These are phyloP conservation scores for Paramecium pentaurelia DNA, from an alignment of 73 alveolate genomes.

Conservation along the genomic window DNA sequence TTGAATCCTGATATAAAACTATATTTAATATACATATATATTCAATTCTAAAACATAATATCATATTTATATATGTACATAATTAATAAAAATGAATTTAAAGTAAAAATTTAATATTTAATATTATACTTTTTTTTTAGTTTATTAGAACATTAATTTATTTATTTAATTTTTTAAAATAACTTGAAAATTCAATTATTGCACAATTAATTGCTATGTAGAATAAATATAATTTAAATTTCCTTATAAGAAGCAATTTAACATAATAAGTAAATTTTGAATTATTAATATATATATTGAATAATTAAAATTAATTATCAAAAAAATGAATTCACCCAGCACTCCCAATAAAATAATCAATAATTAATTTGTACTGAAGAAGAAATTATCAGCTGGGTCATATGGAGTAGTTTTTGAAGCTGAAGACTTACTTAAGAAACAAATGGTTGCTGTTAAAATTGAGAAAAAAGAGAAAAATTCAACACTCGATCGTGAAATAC, in stretches of 20 bases:
- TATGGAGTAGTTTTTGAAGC: slow-evolving; percentile 89
- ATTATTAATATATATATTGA: neutral
- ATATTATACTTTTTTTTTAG: too few relatives aligned
- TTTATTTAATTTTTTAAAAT: too few relatives aligned
- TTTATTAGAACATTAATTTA: neutral
- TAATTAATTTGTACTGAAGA: slow-evolving; percentile 41
- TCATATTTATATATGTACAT: too few relatives aligned
- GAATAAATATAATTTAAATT: too few relatives aligned
- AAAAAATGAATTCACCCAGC: neutral
- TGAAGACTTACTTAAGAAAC: slow-evolving; percentile 16
- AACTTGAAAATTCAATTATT: too few relatives aligned
- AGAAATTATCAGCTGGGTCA: slow-evolving; percentile 85
- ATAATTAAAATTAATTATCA: neutral
- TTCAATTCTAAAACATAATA: neutral
- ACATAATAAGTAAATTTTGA: neutral
- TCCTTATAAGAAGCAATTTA: neutral
- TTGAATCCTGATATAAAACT: neutral
- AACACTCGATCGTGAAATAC: slow-evolving; percentile 55
- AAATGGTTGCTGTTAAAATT: slow-evolving; percentile 44
- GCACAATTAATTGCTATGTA: neutral
- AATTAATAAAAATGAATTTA: too few relatives aligned
- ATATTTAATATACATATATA: too few relatives aligned
- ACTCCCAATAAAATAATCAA: neutral
- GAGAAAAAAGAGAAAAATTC: slow-evolving; percentile 55
- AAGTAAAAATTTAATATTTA: too few relatives aligned